phyloP scores from a whole-genome alignment of 2,329 filamentous ascomycete species.

The Sporothrix pseudoabietina region DNA sequence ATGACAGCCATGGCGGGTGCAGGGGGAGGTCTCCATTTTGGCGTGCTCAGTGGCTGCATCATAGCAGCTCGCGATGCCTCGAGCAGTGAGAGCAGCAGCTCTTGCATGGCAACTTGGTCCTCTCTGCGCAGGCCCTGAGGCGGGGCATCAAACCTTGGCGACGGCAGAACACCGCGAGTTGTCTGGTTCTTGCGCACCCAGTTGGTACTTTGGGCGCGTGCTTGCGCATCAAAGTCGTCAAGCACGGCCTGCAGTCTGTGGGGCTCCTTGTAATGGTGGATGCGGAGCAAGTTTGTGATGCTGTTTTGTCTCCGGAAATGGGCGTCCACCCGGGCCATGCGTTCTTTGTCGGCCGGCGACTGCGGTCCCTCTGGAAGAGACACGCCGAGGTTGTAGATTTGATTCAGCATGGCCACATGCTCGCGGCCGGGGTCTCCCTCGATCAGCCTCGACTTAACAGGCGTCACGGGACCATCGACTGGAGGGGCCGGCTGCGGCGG shows the following conservation, averaged over 20 bases:
- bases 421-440: conserved; percentile 31
- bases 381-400: conserved; percentile 39
- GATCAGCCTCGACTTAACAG: conserved; percentile 30
- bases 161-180: conserved; percentile 32
- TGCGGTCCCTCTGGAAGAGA: conserved; percentile 33
- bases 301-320: conserved; percentile 33
- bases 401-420: conserved; percentile 37
- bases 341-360: conserved; percentile 34
- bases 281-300: conserved; percentile 36
- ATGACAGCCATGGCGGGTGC: background rate
- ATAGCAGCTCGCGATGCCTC: conserved; percentile 19
- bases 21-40: background rate
- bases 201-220: conserved; percentile 32
- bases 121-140: conserved; percentile 33
- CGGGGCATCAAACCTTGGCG: conserved; percentile 11
- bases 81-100: conserved; percentile 36
- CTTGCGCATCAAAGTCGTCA: conserved; percentile 35
- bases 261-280: conserved; percentile 36
- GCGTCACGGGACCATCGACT: conserved; percentile 26
- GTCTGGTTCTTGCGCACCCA: conserved; percentile 37
- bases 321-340: conserved; percentile 31
- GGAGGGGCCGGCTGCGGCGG: background rate
- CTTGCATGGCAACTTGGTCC: conserved; percentile 37
- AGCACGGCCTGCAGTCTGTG: conserved; percentile 32
- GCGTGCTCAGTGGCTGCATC: background rate